These are phyloP conservation scores for Colletotrichum australisinense DNA, from an alignment of 2,329 filamentous ascomycete species.

Conservation along the genomic window DNA sequence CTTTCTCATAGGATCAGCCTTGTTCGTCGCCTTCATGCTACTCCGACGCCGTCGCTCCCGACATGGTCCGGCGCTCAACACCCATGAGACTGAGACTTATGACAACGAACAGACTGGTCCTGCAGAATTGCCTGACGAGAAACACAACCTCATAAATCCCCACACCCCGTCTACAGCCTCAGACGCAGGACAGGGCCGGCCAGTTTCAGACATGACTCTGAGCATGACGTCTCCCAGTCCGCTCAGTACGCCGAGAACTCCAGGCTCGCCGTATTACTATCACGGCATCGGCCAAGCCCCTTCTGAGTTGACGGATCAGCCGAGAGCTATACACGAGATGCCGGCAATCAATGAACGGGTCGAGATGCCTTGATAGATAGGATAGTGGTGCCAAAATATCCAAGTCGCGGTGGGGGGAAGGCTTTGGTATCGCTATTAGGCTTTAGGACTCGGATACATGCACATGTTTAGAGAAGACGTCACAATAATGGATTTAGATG, in stretches of 20 bases:
- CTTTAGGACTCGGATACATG: background rate
- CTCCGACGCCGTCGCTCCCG: background rate
- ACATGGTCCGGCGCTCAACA: background rate
- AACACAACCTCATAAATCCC: background rate
- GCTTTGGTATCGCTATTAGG: background rate
- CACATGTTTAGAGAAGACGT: background rate
- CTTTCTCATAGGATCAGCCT: background rate
- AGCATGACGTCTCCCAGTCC: background rate
- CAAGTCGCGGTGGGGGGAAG: background rate
- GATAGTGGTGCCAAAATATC: background rate
- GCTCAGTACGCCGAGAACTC: conserved; percentile 12
- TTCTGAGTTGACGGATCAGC: background rate
- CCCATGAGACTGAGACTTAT: background rate
- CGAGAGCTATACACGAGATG: conserved; percentile 24
- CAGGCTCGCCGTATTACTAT: background rate
- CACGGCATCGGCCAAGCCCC: background rate
- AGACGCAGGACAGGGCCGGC: background rate
- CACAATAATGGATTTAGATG: background rate
- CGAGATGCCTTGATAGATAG: background rate
- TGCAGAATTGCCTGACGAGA: conserved; percentile 15
- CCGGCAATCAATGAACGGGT: conserved; percentile 21
- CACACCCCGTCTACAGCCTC: background rate
- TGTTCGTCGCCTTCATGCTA: conserved; percentile 8
- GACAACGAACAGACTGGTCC: background rate
- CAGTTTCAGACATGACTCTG: background rate